These are phyloP conservation scores for Phylloporus sp. DNA, from an alignment of 768 basidiomycete species.

Conservation along the genomic window DNA sequence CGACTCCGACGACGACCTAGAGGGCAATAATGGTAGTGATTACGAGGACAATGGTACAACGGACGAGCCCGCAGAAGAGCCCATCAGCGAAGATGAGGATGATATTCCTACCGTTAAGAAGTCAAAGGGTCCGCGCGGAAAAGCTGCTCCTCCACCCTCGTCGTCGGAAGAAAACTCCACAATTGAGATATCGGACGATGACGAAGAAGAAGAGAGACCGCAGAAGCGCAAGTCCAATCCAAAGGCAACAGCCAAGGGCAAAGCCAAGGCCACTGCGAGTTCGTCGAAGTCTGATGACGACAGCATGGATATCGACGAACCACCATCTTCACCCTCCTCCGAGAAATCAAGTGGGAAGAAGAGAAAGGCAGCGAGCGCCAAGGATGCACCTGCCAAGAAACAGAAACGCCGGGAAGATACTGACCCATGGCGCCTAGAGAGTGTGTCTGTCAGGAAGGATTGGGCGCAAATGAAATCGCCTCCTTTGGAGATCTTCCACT, in stretches of 20 bases:
- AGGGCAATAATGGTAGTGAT: slow-evolving; percentile 22
- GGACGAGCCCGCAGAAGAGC: slow-evolving; percentile 41
- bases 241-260: slow-evolving; percentile 22
- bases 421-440: slow-evolving; percentile 77
- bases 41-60: slow-evolving; percentile 28
- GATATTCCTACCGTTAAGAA: slow-evolving; percentile 21
- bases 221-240: slow-evolving; percentile 28
- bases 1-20: slow-evolving; percentile 53
- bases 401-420: slow-evolving; percentile 57
- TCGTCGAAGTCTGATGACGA: slow-evolving; percentile 38
- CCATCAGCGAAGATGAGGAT: slow-evolving; percentile 24
- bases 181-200: slow-evolving; percentile 23
- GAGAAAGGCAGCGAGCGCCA: slow-evolving; percentile 36
- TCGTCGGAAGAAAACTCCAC: slow-evolving; percentile 30
- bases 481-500: slow-evolving; percentile 91
- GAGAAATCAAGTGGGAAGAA: slow-evolving; percentile 41
- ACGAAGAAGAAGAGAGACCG: slow-evolving; percentile 26
- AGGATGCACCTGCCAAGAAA: slow-evolving; percentile 45
- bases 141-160: slow-evolving; percentile 27
- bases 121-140: slow-evolving; percentile 18
- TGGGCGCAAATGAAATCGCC: slow-evolving; percentile 81
- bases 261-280: slow-evolving; percentile 21
- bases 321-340: slow-evolving; percentile 32
- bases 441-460: slow-evolving; percentile 57
- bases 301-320: slow-evolving; percentile 59